These are phyloP conservation scores for Mycena vulgaris DNA, from an alignment of 768 basidiomycete genomes.

Conservation along the genomic window DNA sequence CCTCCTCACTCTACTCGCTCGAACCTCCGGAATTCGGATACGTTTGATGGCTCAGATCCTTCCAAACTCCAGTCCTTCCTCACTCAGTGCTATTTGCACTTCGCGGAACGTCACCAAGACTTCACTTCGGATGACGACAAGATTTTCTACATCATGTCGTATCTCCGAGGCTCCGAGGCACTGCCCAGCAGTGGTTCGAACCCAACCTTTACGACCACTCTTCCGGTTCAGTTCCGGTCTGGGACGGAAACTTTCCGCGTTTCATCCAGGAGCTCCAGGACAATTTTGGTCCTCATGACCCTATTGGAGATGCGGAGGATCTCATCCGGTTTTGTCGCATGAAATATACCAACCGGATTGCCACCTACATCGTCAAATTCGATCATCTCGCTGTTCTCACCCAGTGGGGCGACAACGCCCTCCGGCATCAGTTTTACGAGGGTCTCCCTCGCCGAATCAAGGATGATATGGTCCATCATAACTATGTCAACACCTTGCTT, in stretches of 20 bases:
- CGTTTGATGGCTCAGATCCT: neutral
- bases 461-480: constrained; percentile 23
- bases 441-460: constrained; percentile 33
- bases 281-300: constrained; percentile 12
- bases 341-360: neutral
- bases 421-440: constrained; percentile 35
- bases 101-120: constrained; percentile 4
- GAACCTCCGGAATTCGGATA: neutral
- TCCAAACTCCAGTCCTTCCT: neutral
- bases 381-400: constrained; percentile 19
- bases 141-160: constrained; percentile 5
- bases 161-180: constrained; percentile 6
- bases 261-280: neutral
- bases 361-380: constrained; percentile 34
- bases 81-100: constrained; percentile 6
- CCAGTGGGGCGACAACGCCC: constrained; percentile 24
- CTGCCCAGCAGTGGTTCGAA: constrained; percentile 1
- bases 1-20: neutral
- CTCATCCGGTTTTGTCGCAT: neutral
- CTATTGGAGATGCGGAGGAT: constrained; percentile 12
- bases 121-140: neutral
- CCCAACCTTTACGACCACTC: constrained; percentile 1
- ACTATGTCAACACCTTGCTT: constrained; percentile 11
- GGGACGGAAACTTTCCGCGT: neutral
- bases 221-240: neutral